A percentile compares a stretch with the other conserved stretches of the same genome.
phyloP scores from a whole-genome alignment of 2,329 filamentous ascomycete genomes.

The Colletotrichum sp. region DNA sequence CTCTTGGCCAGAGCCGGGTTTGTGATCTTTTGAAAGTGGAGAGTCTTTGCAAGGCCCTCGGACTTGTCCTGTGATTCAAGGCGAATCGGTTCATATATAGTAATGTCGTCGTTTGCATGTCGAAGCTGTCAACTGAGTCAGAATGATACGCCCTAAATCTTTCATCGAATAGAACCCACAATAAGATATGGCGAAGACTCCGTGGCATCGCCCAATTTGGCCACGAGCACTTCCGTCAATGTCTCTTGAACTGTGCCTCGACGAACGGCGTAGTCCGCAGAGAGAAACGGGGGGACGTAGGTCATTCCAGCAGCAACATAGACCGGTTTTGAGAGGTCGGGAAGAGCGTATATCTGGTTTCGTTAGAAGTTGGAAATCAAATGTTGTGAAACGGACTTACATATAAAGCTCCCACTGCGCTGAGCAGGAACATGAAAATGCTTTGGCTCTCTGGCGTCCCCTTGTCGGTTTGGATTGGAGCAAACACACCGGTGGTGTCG shows the following conservation, averaged over 20 bases:
- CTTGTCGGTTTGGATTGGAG: conserved; percentile 43
- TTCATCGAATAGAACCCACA: conserved; percentile 52
- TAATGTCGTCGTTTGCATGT: conserved; percentile 80
- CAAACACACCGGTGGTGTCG: conserved; percentile 65
- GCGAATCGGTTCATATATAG: conserved; percentile 83
- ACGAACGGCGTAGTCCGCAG: conserved; percentile 71
- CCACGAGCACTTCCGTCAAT: conserved; percentile 80
- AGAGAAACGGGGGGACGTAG: conserved; percentile 78
- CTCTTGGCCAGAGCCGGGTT: conserved; percentile 71
- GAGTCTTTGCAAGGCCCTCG: conserved; percentile 54
- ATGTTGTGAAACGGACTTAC: conserved; percentile 52
- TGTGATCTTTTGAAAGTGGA: conserved; percentile 79
- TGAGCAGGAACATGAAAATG: conserved; percentile 79
- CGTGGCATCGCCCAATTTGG: conserved; percentile 81
- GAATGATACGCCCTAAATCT: neutral
- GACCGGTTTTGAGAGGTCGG: conserved; percentile 72
- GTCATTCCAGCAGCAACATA: conserved; percentile 79
- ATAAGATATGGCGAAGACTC: conserved; percentile 80
- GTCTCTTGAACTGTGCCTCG: conserved; percentile 75
- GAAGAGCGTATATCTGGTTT: conserved; percentile 74
- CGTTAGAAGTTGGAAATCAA: neutral
- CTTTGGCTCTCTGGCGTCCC: conserved; percentile 47
- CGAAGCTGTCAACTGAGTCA: conserved; percentile 62
- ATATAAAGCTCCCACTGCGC: conserved; percentile 73
- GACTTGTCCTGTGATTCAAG: conserved; percentile 39